Evolutionary conservation across 805 yeast genomes (phyloP).

Genomic region (Yarrowia sp.): DNA sequence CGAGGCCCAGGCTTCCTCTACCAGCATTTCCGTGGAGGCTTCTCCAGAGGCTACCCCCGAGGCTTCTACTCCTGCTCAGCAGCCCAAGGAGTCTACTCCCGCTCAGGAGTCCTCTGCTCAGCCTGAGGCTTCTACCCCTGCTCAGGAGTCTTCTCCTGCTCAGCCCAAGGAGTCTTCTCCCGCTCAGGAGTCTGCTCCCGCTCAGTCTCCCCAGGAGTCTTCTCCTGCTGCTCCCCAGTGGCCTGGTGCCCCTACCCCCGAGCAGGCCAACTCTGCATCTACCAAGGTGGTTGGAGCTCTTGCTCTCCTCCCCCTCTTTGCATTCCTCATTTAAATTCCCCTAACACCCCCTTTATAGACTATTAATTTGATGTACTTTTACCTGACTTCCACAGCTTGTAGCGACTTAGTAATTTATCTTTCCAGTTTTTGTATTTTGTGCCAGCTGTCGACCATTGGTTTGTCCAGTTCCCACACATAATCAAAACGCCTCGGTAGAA

Average conservation of each 20-base stretch:
- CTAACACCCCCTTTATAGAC: not conserved
- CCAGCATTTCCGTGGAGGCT: not conserved
- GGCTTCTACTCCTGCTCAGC: not conserved
- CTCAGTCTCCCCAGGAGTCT: not conserved
- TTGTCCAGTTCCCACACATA: too few relatives aligned
- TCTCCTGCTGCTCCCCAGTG: not conserved
- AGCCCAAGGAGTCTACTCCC: not conserved
- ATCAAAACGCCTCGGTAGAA: too few relatives aligned
- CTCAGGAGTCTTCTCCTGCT: not conserved
- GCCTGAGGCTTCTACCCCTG: not conserved
- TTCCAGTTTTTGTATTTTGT: too few relatives aligned
- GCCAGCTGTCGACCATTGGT: too few relatives aligned
- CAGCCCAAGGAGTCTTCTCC: not conserved
- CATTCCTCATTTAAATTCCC: slow-evolving; percentile 16
- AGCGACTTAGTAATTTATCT: too few relatives aligned
- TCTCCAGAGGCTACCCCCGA: not conserved
- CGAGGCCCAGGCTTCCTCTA: not conserved
- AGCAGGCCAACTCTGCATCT: slow-evolving; percentile 25
- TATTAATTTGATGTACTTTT: not conserved
- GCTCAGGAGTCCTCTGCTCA: not conserved
- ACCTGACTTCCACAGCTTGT: too few relatives aligned
- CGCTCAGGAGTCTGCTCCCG: not conserved
- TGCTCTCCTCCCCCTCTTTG: slow-evolving; percentile 8
- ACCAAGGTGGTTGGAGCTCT: slow-evolving; percentile 4
- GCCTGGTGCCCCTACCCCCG: slow-evolving; percentile 6